Evolutionary conservation across 2,329 filamentous ascomycete genomes (phyloP), one percentile per base, ranked within the genome.

Genomic region (Fusarium sp.): DNA sequence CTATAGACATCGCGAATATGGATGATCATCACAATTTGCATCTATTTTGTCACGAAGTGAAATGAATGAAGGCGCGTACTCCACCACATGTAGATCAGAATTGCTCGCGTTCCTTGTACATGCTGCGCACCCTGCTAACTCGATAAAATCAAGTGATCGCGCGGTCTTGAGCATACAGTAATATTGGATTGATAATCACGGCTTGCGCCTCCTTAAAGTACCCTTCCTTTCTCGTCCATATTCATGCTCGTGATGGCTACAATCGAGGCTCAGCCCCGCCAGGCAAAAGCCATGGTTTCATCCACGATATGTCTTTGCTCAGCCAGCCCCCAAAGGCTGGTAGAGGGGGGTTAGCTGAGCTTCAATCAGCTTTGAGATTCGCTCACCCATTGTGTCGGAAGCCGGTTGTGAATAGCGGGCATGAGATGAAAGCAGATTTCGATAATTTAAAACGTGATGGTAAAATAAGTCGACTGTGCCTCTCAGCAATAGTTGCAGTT

Each of bases 371-470:
- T 16, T 12, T 29, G 45, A 12, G 19, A 5, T 8, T 48, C 4
- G 4, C 29, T 29, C 2, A 8, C 10, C 4, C 7, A 2, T 9
- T 16, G 4, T 29, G 45, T 29, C 45, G 45, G 45, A 29, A 48
- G 45, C 45, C 45, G 45, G 45, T 0, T 3, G 19, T 29, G 7
- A 12, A 29, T 3, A n/a, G 45, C 9, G 25, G 14, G 16, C 7
- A 21, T 8, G 4, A 8, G 2, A 4, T 11, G 3, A 5, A 5
- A 46, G 19, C 0, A 5, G 7, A 3, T n/a, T 5, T 29, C 7
- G 4, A 18, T 0, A 3, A 3, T 6, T 29, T 29, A 3, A 6
- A 12, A 16, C 9, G 10, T 6, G 14, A 48, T 11, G 2, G 10
- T 1, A 46, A 46, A 16, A 29, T 6, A 16, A 8, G 10, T 16